Base-by-base conservation (phyloP, 768 basidiomycete genomes). In the Calvatia gigantea region DNA sequence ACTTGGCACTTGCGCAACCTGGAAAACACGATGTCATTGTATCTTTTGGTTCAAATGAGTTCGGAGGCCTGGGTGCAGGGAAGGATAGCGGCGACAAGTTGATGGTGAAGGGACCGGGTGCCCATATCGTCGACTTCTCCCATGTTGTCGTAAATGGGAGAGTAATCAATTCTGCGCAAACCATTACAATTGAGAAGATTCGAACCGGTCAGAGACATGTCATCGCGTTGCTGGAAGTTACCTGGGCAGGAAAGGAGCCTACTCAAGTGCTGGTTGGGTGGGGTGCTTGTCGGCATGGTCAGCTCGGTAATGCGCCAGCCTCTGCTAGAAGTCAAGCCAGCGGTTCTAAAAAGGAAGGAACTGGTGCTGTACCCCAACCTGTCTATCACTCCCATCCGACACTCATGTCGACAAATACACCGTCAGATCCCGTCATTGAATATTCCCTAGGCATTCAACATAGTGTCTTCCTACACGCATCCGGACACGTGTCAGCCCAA, bases 201-300 rank as follows among this genome's bases (percentile, higher is more conserved):
- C 67, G 70, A 1, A 72, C 89, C 2, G 90, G 91, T 2, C 86
- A 87, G 33, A 85, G 89, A 56, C 90, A 96, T 64, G 80, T 86
- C 56, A 65, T 92, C 33, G 77, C 66, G 4, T 70, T 76, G 15
- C 52, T 90, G 14, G 62, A 66, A 12, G 43, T 59, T 64, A 7
- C 57, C 65, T 11, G 42, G 61, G 21, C 48, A 53, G 2, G 65
- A 70, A 48, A 63, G 64, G 19, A 54, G 58, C 17, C 42, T 58
- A 4, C 49, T 52, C 15, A 64, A 48, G 59, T 69, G 42, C 25
- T 79, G 11, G 75, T 86, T 4, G 94, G 94, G 6, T 98, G 95
- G 94, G 95, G 94, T 4, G 74, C 85, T 2, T 80, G 83, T 12
- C 75, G 95, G 29, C 92, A 95, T 63, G 92, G 93, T 3, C 94